Evolutionary conservation across 2,329 filamentous ascomycete species (phyloP).

Genomic region (Hymenoscyphus albidus): DNA sequence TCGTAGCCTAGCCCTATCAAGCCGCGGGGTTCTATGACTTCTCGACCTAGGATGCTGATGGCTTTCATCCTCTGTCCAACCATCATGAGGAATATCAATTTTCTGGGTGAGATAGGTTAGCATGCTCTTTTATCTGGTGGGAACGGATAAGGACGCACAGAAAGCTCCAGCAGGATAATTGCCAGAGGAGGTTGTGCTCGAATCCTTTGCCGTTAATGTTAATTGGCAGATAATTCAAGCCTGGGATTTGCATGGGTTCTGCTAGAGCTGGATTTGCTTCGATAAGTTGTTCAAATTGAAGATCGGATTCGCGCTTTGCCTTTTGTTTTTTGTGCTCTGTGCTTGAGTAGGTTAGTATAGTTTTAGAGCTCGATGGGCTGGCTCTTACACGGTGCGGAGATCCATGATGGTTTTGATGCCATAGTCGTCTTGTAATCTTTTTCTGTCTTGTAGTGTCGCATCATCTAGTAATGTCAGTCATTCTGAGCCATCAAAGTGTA

Average conservation of each 20-base stretch:
- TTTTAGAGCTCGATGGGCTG: not conserved
- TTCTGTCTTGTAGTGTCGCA: slow-evolving; percentile 62
- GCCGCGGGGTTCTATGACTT: slow-evolving; percentile 70
- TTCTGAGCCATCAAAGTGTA: not conserved
- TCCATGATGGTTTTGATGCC: slow-evolving; percentile 72
- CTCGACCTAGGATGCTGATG: slow-evolving; percentile 62
- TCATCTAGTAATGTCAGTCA: slow-evolving; percentile 52
- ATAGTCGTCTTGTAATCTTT: slow-evolving; percentile 54
- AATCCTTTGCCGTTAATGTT: slow-evolving; percentile 70
- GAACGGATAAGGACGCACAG: slow-evolving; percentile 43
- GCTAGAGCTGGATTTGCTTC: slow-evolving; percentile 49
- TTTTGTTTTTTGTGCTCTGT: slow-evolving; percentile 70
- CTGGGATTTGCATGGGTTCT: slow-evolving; percentile 58
- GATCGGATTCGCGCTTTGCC: slow-evolving; percentile 52
- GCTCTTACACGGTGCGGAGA: slow-evolving; percentile 64
- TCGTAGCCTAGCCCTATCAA: slow-evolving; percentile 66
- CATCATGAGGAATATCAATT: slow-evolving; percentile 59
- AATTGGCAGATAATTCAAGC: slow-evolving; percentile 61
- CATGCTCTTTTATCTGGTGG: not conserved
- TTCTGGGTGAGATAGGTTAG: slow-evolving; percentile 37
- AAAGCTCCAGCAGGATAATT: slow-evolving; percentile 56
- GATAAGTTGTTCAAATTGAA: slow-evolving; percentile 42
- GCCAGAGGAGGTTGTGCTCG: slow-evolving; percentile 60
- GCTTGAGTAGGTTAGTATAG: slow-evolving; percentile 38
- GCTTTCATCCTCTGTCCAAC: slow-evolving; percentile 66